These are phyloP conservation scores for Coemansia sp. DNA, from an alignment of 192 early-diverging fungal genomes.

Conservation along the genomic window DNA sequence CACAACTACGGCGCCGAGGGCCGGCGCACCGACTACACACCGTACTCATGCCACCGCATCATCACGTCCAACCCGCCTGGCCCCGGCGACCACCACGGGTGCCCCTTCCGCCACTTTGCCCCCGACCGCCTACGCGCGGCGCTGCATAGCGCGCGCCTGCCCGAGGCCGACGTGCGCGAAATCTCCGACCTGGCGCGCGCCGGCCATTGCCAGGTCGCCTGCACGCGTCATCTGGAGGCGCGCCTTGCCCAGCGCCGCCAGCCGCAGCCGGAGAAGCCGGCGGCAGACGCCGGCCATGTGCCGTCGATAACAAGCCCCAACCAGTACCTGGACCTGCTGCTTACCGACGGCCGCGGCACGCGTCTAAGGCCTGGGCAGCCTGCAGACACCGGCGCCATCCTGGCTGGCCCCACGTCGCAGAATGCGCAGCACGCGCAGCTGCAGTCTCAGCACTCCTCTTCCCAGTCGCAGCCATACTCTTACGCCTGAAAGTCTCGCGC, in stretches of 20 bases:
- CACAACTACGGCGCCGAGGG: conserved; percentile 97
- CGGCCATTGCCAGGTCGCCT: conserved; percentile 91
- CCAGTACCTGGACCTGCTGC: conserved; percentile 81
- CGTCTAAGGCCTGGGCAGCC: not conserved
- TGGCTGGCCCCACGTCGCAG: not conserved
- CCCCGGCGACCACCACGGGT: conserved; percentile 88
- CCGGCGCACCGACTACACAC: conserved; percentile 71
- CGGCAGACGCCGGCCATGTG: conserved; percentile 26
- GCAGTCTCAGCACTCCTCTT: too few relatives aligned
- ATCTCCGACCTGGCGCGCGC: conserved; percentile 63
- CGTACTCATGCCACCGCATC: conserved; percentile 84
- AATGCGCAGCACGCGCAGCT: not conserved
- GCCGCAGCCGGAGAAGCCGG: conserved; percentile 21
- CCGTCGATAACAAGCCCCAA: conserved; percentile 87
- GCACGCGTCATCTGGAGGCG: conserved; percentile 83
- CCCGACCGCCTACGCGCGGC: conserved; percentile 60
- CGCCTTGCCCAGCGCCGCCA: conserved; percentile 42
- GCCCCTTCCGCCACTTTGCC: conserved; percentile 87
- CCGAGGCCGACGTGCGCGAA: conserved; percentile 61
- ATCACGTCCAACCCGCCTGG: conserved; percentile 77
- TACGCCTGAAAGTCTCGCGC: not conserved
- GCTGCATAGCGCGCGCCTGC: conserved; percentile 58
- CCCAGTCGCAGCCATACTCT: not conserved
- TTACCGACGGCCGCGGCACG: conserved; percentile 13
- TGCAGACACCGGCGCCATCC: not conserved